Base-by-base conservation (phyloP, 2,329 filamentous ascomycete genomes). In the Cercospora sojina region DNA sequence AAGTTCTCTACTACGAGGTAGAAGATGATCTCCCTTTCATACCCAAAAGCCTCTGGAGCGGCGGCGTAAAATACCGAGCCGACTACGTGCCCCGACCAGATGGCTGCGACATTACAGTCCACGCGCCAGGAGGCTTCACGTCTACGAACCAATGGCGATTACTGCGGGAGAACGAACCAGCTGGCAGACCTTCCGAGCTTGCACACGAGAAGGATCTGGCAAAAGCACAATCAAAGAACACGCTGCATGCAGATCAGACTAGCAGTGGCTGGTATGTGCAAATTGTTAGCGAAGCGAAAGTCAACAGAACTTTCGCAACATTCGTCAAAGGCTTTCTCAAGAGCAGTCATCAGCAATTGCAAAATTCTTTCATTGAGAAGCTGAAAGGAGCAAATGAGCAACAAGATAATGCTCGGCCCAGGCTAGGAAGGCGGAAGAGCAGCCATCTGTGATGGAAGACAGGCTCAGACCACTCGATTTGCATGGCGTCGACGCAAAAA, bases 21-120 rank as follows among this genome's bases (percentile, higher is more conserved):
- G 74, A 76, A 67, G 76, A 77, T 69, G 74, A 76, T n/a, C 72
- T 77, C 0, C 72, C 74, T 2, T 78, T 78, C 70, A 75, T 78
- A 18, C 76, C 76, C 3, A 76, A 74, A 64, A 68, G 67, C 20
- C 70, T 78, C 1, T 78, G 76, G 76, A 65, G 59, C 29, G 76
- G 76, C 35, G 72, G 75, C 16, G 76, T 77, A 9, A 71, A 64
- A 51, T 78, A 78, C 67, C 70, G 65, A 1, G 75, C 75, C 18
- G 72, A 76, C 53, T 78, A 74, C 66, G 47, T 73, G 5, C 72
- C 72, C 0, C 68, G 65, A 23, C 64, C 65, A 12, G 72, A 77
- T 31, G 76, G 76, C 49, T 78, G 76, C 69, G 73, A 76, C 64
- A 77, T 78, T 68, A 76, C 73, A 10, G 71, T 78, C 12, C 70